Evolutionary conservation across 108 stramenopile species (phyloP).

Genomic region (Aurantiochytrium sp.): DNA sequence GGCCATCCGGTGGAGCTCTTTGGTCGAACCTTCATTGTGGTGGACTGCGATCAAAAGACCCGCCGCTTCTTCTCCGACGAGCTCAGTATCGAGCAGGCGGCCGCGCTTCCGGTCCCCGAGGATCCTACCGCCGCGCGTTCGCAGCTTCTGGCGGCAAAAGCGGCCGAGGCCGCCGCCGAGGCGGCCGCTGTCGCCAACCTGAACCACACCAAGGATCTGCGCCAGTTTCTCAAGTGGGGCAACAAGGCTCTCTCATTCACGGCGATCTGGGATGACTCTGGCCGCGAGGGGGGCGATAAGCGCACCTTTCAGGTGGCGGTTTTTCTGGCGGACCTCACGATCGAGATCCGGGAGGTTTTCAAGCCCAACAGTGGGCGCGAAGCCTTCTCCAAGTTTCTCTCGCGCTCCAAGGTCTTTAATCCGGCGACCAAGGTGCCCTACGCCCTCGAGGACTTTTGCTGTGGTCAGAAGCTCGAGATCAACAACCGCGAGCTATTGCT

Average conservation of each 20-base stretch:
- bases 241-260: conserved; percentile 47
- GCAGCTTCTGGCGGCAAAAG: neutral
- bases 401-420: neutral
- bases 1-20: neutral
- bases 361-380: conserved; percentile 35
- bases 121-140: neutral
- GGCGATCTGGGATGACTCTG: conserved; percentile 52
- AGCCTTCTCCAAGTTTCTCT: neutral
- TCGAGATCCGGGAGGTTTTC: conserved; percentile 52
- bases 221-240: conserved; percentile 23
- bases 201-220: neutral
- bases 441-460: neutral
- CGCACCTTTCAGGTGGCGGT: conserved; percentile 50
- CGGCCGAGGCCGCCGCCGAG: neutral
- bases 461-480: conserved; percentile 30
- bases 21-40: neutral
- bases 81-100: neutral
- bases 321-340: conserved; percentile 51
- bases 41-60: neutral
- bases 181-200: conserved; percentile 11
- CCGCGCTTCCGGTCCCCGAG: neutral
- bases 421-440: conserved; percentile 3
- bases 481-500: conserved; percentile 30
- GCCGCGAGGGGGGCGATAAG: conserved; percentile 48
- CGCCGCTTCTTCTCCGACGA: neutral